Base-by-base conservation (phyloP, 306 rosid species). In the Lathyrus tuberosus region DNA sequence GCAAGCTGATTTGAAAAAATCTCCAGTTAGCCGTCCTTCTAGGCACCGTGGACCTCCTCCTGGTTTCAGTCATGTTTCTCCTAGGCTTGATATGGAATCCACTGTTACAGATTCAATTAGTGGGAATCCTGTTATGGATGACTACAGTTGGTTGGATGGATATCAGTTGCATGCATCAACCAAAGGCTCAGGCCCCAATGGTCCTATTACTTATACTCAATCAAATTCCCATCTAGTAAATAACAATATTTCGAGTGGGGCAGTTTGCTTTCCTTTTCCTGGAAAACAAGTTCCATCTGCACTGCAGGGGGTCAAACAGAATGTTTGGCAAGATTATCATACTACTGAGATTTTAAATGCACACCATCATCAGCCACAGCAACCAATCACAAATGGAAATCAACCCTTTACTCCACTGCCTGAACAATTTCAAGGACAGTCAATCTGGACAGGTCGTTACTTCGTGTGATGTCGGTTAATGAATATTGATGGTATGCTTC, bases 131-230 rank as follows among this genome's bases (percentile, higher is more conserved):
- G 28, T 83, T 44, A 48, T 87, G 87, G 99, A 94, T 65, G 96
- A 94, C 79, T 94, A 94, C 82, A 83, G 96, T 80, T 94, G 99
- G 99, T 82, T 94, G 87, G 97, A 94, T 87, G 99, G 99, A 78
- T 89, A 94, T 89, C 96, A 94, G 67, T 60, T 84, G 68, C 90
- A 94, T 52, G 73, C 90, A 44, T 80, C 92, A 65, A 72, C 80
- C 13, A 84, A 75, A 60, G 86, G 80, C 73, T 46, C 82, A 59
- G 83, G 72, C 38, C 48, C 77, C 44, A 73, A 62, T 81, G 81
- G 76, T 78, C 77, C 85, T 44, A 44, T 78, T 35, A 68, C 73
- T 54, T 80, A 70, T 71, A 42, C 86, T 57, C 83, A 77, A 38
- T 70, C 83, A 65, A 85, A 83, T 76, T 42, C 75, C 53, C 85